phyloP scores from a whole-genome alignment of 1,284 basidiomycete genomes.

The Serendipita sp. region DNA sequence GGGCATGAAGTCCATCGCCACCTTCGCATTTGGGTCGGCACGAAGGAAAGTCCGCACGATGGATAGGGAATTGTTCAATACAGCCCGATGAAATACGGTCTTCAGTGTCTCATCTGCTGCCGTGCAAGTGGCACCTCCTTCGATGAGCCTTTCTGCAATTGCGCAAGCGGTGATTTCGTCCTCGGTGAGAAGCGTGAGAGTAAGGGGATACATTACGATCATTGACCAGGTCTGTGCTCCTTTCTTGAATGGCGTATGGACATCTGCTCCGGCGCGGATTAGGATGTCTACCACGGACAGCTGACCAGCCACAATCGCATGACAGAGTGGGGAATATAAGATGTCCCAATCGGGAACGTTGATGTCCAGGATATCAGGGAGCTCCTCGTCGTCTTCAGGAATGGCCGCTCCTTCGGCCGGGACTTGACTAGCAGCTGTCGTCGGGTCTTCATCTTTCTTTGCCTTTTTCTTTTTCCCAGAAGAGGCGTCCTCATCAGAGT shows the following conservation, averaged over 20 bases:
- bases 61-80: conserved; percentile 26
- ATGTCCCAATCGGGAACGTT: conserved; percentile 44
- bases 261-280: conserved; percentile 31
- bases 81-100: conserved; percentile 36
- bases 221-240: conserved; percentile 14
- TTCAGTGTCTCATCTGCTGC: conserved; percentile 30
- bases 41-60: conserved; percentile 32
- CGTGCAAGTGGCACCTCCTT: conserved; percentile 33
- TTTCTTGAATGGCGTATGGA: conserved; percentile 18
- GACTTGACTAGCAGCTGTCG: conserved; percentile 14
- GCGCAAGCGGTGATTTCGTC: conserved; percentile 29
- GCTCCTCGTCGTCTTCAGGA: conserved; percentile 33
- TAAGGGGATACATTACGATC: conserved; percentile 31
- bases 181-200: conserved; percentile 31
- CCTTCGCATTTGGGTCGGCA: conserved; percentile 33
- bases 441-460: conserved; percentile 15
- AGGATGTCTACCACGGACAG: conserved; percentile 30
- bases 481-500: conserved; percentile 16
- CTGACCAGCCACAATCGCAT: conserved; percentile 36
- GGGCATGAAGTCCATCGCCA: conserved; percentile 32
- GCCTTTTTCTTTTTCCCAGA: conserved; percentile 15
- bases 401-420: conserved; percentile 23
- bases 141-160: conserved; percentile 33
- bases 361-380: conserved; percentile 39
- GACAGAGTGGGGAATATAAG: conserved; percentile 35